These are phyloP conservation scores for Penicillium dipodomyicola DNA, from an alignment of 495 filamentous ascomycete genomes.

Conservation along the genomic window DNA sequence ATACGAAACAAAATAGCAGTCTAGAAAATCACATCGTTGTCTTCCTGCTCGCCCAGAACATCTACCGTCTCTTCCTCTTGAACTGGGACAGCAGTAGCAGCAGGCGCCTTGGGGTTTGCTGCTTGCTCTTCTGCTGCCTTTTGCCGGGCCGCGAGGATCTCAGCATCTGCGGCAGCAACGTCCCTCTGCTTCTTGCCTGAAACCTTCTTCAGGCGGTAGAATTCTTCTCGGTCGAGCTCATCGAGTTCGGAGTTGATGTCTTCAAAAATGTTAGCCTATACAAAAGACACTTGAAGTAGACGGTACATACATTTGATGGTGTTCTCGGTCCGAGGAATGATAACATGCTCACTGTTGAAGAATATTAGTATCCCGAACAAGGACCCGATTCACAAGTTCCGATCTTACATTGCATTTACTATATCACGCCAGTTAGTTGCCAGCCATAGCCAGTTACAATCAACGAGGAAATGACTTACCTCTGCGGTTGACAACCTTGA, in stretches of 20 bases:
- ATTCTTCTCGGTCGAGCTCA: slow-evolving; percentile 96
- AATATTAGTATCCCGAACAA: slow-evolving; percentile 16
- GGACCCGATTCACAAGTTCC: not conserved
- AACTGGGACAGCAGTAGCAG: slow-evolving; percentile 21
- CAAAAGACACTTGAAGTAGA: not conserved
- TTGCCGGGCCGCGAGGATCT: slow-evolving; percentile 61
- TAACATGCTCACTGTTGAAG: slow-evolving; percentile 73
- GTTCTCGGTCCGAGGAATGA: slow-evolving; percentile 96
- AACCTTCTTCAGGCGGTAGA: slow-evolving; percentile 97
- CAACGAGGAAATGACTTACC: slow-evolving; percentile 45
- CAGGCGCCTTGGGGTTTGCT: slow-evolving; percentile 17
- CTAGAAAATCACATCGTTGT: slow-evolving; percentile 95
- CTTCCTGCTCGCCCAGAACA: slow-evolving; percentile 79
- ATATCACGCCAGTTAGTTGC: slow-evolving; percentile 25
- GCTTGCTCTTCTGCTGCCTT: slow-evolving; percentile 43
- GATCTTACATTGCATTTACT: slow-evolving; percentile 91
- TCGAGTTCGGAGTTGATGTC: slow-evolving; percentile 99
- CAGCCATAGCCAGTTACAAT: not conserved
- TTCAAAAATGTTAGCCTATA: slow-evolving; percentile 31
- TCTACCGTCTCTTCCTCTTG: slow-evolving; percentile 54
- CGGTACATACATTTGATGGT: slow-evolving; percentile 83
- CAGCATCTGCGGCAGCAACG: slow-evolving; percentile 67
- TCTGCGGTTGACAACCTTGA: slow-evolving; percentile 98
- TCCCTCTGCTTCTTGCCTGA: slow-evolving; percentile 93
- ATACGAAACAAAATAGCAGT: slow-evolving; percentile 12